Percentiles rank a stretch among this genome's conserved stretches.
phyloP scores from a whole-genome alignment of 2,329 filamentous ascomycete species.

The Fusarium pseudonygamai region DNA sequence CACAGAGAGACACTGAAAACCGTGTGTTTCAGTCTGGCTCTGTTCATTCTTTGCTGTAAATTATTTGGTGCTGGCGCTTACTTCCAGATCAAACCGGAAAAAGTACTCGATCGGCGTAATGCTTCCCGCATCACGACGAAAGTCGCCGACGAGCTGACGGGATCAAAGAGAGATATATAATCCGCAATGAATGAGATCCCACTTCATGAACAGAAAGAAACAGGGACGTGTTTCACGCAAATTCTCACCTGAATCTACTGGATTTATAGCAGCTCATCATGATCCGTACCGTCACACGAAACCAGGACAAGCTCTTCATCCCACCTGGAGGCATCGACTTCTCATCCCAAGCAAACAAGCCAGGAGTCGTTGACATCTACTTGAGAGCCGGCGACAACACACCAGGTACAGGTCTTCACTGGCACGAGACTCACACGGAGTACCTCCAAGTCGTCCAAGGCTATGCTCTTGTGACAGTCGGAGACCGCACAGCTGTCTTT shows the following conservation, averaged over 20 bases:
- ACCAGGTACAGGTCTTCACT: slow-evolving; percentile 27
- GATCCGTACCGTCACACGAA: slow-evolving; percentile 13
- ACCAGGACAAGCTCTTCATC: slow-evolving; percentile 13
- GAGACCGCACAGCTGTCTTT: slow-evolving; percentile 29
- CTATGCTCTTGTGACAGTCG: slow-evolving; percentile 35
- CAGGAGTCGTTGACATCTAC: slow-evolving; percentile 8
- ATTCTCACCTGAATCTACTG: neutral
- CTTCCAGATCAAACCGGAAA: neutral
- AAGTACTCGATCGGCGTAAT: neutral
- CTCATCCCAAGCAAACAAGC: neutral
- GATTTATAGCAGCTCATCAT: neutral
- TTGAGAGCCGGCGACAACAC: slow-evolving; percentile 13
- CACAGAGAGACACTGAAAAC: fast-evolving
- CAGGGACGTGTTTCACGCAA: neutral
- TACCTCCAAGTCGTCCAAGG: slow-evolving; percentile 31
- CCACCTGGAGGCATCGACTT: slow-evolving; percentile 20
- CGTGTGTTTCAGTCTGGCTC: neutral
- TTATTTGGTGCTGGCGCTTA: neutral
- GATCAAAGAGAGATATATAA: too few species aligned
- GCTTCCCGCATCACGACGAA: neutral
- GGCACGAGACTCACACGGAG: slow-evolving; percentile 32
- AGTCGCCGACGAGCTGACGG: neutral
- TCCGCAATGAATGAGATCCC: fast-evolving
- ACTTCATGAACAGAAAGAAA: fast-evolving
- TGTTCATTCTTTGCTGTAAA: neutral